phyloP scores from a whole-genome alignment of 805 yeast species.

The Pichia membranifaciens region DNA sequence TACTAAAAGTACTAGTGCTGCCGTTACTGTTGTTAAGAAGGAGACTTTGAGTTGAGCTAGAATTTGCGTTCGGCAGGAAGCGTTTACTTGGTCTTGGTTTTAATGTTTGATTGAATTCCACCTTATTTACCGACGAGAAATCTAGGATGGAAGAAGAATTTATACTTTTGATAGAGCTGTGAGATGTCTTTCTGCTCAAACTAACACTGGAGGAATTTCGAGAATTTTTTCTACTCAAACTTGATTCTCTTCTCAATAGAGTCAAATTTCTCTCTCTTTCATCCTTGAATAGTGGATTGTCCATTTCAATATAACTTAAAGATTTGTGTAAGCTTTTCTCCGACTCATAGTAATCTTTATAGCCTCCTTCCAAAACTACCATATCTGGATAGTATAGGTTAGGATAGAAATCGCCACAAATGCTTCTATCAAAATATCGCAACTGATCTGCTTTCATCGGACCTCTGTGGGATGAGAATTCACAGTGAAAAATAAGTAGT shows the following conservation, averaged over 20 bases:
- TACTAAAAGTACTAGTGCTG: neutral
- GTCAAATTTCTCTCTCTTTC: conserved; percentile 39
- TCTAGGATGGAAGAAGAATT: conserved; percentile 21
- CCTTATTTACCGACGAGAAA: conserved; percentile 19
- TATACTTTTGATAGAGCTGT: conserved; percentile 14
- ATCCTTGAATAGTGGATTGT: conserved; percentile 48
- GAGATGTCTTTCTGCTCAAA: conserved; percentile 14
- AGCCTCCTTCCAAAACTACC: conserved; percentile 86
- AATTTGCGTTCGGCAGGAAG: neutral
- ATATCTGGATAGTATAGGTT: conserved; percentile 81
- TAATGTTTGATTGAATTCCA: conserved; percentile 5
- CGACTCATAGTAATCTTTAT: conserved; percentile 64
- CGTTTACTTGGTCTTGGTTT: conserved; percentile 10
- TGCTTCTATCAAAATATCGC: conserved; percentile 79
- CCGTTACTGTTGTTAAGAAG: neutral
- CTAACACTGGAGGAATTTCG: conserved; percentile 13
- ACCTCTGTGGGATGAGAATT: conserved; percentile 88
- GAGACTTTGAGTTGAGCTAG: neutral
- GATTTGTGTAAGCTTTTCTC: conserved; percentile 22
- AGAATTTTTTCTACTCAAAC: conserved; percentile 26
- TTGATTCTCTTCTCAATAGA: conserved; percentile 33
- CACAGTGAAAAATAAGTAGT: conserved; percentile 86
- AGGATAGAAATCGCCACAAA: conserved; percentile 61
- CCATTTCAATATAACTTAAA: conserved; percentile 76
- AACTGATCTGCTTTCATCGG: conserved; percentile 87